A percentile compares a stretch with the other conserved stretches of the same genome.
Evolutionary conservation across 228 moss, liverwort and hornwort genomes (phyloP).

Genomic region (Sphagnum fallax): DNA sequence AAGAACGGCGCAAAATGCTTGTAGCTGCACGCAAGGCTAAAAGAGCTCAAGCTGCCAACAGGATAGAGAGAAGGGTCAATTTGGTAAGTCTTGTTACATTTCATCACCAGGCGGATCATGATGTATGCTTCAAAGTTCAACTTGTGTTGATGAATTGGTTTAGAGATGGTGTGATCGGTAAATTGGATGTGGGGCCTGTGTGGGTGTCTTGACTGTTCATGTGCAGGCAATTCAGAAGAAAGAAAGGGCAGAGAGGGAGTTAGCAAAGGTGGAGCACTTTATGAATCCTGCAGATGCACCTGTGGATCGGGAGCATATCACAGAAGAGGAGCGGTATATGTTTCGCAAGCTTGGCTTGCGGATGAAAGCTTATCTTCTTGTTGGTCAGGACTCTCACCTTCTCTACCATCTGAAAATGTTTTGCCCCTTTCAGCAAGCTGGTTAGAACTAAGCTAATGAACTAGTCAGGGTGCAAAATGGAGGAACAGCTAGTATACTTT

Average conservation of each 20-base stretch:
- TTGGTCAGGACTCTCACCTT: slow-evolving; percentile 42
- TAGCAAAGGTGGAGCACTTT: slow-evolving; percentile 70
- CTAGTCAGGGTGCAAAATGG: too few relatives aligned
- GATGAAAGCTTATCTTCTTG: slow-evolving; percentile 81
- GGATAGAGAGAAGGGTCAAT: slow-evolving; percentile 59
- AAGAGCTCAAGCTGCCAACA: slow-evolving; percentile 41
- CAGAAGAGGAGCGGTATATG: slow-evolving; percentile 92
- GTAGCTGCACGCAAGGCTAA: slow-evolving; percentile 38
- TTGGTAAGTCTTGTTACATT: slow-evolving; percentile 44
- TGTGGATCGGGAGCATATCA: slow-evolving; percentile 81
- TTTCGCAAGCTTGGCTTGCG: slow-evolving; percentile 79
- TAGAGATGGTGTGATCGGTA: neutral
- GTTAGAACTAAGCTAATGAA: neutral
- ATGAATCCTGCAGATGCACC: slow-evolving; percentile 61
- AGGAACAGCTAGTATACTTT: too few relatives aligned
- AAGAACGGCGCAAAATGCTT: slow-evolving; percentile 45
- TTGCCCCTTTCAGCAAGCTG: neutral
- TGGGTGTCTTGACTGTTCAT: neutral
- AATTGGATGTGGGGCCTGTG: neutral
- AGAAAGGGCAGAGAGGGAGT: slow-evolving; percentile 51
- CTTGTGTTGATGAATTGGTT: neutral
- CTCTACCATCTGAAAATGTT: neutral
- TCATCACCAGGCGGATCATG: neutral
- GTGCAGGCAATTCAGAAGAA: slow-evolving; percentile 73
- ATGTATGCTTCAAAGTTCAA: too few relatives aligned